Percentiles rank a stretch among this genome's conserved stretches.
Evolutionary conservation across 441 rosid genomes (phyloP).

Genomic region (Dalechampia spathulata): DNA sequence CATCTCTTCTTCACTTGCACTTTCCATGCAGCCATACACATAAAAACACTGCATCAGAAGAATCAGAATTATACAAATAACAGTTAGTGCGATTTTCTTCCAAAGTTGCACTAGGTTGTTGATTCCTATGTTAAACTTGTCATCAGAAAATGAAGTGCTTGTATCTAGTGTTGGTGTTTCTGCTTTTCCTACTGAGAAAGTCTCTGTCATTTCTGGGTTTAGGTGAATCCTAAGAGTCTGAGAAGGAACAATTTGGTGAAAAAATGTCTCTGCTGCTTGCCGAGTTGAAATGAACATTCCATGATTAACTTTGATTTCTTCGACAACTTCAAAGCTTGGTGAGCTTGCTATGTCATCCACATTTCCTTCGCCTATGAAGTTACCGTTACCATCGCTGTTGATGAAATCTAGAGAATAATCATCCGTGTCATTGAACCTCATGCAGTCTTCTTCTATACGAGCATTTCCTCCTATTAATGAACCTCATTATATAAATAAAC

Average conservation of each 20-base stretch:
- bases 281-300: conserved; percentile 74
- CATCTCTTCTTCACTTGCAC: neutral
- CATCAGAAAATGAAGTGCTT: too few relatives aligned
- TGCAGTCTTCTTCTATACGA: conserved; percentile 20
- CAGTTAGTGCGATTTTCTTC: conserved; percentile 20
- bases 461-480: conserved; percentile 34
- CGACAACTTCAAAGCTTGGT: conserved; percentile 60
- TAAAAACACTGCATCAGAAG: conserved; percentile 28
- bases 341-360: conserved; percentile 37
- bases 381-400: conserved; percentile 26
- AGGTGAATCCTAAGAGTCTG: conserved; percentile 65
- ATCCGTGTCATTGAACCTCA: conserved; percentile 37
- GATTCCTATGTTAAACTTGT: too few relatives aligned
- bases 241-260: conserved; percentile 76
- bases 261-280: conserved; percentile 75
- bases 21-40: conserved; percentile 6
- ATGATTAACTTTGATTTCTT: conserved; percentile 64
- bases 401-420: conserved; percentile 56
- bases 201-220: conserved; percentile 28
- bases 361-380: too few relatives aligned
- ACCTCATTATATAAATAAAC: neutral
- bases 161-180: too few relatives aligned
- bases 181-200: conserved; percentile 14
- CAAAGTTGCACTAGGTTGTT: conserved; percentile 23
- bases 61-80: conserved; percentile 32